Percentiles rank a stretch among this genome's conserved stretches.
Conservation (phyloP, 2,329 filamentous ascomycete genomes). For the Blastomyces gilchristii region DNA sequence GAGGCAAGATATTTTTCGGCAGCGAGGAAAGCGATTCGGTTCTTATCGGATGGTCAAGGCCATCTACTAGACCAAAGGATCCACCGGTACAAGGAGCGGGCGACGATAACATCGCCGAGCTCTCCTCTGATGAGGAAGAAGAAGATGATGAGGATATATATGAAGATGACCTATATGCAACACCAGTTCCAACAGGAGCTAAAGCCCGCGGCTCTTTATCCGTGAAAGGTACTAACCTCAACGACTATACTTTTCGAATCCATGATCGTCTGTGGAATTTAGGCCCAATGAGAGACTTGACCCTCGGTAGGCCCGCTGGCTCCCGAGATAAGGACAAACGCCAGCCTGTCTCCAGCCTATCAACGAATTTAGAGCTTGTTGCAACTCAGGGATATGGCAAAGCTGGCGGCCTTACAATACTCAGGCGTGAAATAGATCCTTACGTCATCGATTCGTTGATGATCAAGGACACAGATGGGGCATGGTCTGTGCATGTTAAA, state of each 20-base stretch:
- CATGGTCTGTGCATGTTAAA: conserved; percentile 64
- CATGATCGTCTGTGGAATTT: conserved; percentile 69
- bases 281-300: conserved; percentile 66
- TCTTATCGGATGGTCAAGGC: conserved; percentile 68
- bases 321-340: conserved; percentile 24
- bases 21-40: conserved; percentile 75
- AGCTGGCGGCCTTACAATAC: conserved; percentile 59
- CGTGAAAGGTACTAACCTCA: conserved; percentile 19
- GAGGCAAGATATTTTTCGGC: conserved; percentile 67
- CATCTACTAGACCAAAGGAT: conserved; percentile 50
- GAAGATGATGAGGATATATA: conserved; percentile 50
- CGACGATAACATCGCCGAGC: conserved; percentile 34
- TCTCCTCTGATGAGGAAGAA: conserved; percentile 56
- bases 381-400: conserved; percentile 45
- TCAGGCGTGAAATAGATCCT: conserved; percentile 70
- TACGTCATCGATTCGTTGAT: conserved; percentile 58
- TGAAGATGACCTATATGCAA: conserved; percentile 42
- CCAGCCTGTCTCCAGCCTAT: conserved; percentile 38
- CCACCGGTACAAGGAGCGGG: conserved; percentile 48
- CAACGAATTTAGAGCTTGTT: conserved; percentile 42
- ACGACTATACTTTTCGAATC: conserved; percentile 61
- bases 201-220: conserved; percentile 15
- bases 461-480: conserved; percentile 60
- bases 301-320: conserved; percentile 51
- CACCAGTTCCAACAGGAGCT: conserved; percentile 20